phyloP scores from a whole-genome alignment of 1,139 yeast genomes.

The Debaryomyces nepalensis region DNA sequence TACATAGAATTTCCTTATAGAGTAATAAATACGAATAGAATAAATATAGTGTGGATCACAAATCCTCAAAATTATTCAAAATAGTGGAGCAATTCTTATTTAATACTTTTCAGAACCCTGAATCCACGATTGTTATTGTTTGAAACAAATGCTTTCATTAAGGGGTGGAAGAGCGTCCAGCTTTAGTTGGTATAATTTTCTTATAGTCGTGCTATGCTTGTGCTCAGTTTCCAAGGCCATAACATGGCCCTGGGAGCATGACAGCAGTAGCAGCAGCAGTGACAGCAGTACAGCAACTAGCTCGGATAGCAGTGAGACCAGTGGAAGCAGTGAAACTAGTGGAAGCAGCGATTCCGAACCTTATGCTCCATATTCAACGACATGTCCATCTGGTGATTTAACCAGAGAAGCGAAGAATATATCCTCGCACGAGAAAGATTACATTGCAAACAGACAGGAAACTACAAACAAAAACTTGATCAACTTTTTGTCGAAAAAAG shows the following conservation, averaged over 20 bases:
- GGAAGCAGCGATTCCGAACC: slow-evolving; percentile 21
- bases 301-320: slow-evolving; percentile 13
- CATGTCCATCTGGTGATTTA: slow-evolving; percentile 31
- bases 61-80: not conserved
- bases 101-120: not conserved
- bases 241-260: slow-evolving; percentile 25
- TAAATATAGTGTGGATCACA: slow-evolving; percentile 5
- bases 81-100: not conserved
- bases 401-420: slow-evolving; percentile 35
- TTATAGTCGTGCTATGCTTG: slow-evolving; percentile 6
- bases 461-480: slow-evolving; percentile 38
- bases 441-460: slow-evolving; percentile 32
- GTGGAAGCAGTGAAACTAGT: slow-evolving; percentile 13
- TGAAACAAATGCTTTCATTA: not conserved
- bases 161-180: not conserved
- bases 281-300: slow-evolving; percentile 6
- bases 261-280: slow-evolving; percentile 11
- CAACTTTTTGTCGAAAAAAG: slow-evolving; percentile 34
- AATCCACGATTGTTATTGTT: not conserved
- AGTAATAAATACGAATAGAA: not conserved
- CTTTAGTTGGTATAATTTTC: not conserved
- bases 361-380: slow-evolving; percentile 32
- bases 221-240: slow-evolving; percentile 12
- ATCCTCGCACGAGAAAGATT: slow-evolving; percentile 32
- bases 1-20: slow-evolving; percentile 5